A percentile compares a stretch with the other conserved stretches of the same genome.
These are phyloP conservation scores for Pyricularia pennisetigena DNA, from an alignment of 2,329 filamentous ascomycete genomes.

Conservation along the genomic window DNA sequence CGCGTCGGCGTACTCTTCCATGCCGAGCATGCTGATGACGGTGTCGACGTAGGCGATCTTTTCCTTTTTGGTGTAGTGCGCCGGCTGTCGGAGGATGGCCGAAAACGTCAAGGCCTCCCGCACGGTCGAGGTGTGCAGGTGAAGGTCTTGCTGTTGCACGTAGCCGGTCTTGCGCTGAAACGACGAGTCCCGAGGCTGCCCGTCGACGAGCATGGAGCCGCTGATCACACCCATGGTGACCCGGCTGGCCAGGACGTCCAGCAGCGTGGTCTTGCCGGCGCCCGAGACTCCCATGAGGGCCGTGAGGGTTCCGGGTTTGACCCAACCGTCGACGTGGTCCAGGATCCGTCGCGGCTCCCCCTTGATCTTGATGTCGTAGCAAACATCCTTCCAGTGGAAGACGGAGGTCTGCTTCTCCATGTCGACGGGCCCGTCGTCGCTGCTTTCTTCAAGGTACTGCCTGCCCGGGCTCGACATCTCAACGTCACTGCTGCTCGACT, in stretches of 20 bases:
- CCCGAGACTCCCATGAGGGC: conserved; percentile 40
- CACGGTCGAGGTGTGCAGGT: conserved; percentile 44
- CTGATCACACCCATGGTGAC: conserved; percentile 34
- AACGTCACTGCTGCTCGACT: conserved; percentile 39
- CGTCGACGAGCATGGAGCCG: conserved; percentile 58
- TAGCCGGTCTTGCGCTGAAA: conserved; percentile 60
- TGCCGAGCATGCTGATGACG: conserved; percentile 56
- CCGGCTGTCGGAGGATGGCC: conserved; percentile 46
- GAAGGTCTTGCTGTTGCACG: conserved; percentile 56
- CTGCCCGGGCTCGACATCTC: conserved; percentile 13
- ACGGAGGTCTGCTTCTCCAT: conserved; percentile 39
- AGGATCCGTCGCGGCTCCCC: conserved; percentile 58
- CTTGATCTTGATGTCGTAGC: conserved; percentile 66
- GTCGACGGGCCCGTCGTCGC: not conserved
- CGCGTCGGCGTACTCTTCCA: conserved; percentile 57
- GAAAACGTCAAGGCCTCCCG: conserved; percentile 44
- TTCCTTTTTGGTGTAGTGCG: conserved; percentile 39
- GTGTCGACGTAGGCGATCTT: conserved; percentile 54
- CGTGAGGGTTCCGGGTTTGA: conserved; percentile 80
- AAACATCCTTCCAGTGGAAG: conserved; percentile 72
- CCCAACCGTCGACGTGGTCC: conserved; percentile 77
- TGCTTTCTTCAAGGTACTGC: conserved; percentile 7
- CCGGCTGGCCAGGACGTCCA: conserved; percentile 50
- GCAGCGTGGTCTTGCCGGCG: conserved; percentile 50
- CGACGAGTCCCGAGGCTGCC: conserved; percentile 14